Evolutionary conservation across 495 filamentous ascomycete species (phyloP).

Genomic region (Penicillium mononematosum): DNA sequence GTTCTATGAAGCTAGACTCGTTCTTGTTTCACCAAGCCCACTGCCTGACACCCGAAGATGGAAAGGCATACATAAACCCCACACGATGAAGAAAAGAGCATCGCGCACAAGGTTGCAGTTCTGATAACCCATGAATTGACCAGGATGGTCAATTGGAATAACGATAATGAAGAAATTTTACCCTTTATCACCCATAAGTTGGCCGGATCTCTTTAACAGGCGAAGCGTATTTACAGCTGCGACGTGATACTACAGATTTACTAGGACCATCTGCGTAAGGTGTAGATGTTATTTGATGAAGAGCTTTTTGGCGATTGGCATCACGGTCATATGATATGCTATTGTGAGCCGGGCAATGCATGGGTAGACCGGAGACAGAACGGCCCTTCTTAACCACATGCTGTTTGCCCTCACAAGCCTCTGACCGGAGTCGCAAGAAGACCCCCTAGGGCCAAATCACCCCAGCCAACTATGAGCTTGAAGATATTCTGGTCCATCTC

Average conservation of each 20-base stretch:
- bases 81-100: background rate
- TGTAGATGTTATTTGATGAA: background rate
- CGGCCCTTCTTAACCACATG: background rate
- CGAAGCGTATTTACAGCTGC: background rate
- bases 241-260: background rate
- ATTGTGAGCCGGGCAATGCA: background rate
- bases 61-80: background rate
- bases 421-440: background rate
- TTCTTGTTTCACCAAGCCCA: background rate
- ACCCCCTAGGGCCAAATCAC: too few species aligned
- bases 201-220: background rate
- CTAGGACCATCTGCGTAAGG: background rate
- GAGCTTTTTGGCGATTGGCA: background rate
- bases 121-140: too few species aligned
- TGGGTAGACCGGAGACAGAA: background rate
- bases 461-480: too few species aligned
- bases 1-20: background rate
- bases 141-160: background rate
- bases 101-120: background rate
- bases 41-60: background rate
- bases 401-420: background rate
- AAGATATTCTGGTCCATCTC: too few species aligned
- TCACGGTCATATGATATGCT: background rate
- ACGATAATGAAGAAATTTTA: background rate
- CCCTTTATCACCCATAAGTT: background rate